Evolutionary conservation across 495 filamentous ascomycete genomes (phyloP).

Genomic region (Aspergillus haitiensis): DNA sequence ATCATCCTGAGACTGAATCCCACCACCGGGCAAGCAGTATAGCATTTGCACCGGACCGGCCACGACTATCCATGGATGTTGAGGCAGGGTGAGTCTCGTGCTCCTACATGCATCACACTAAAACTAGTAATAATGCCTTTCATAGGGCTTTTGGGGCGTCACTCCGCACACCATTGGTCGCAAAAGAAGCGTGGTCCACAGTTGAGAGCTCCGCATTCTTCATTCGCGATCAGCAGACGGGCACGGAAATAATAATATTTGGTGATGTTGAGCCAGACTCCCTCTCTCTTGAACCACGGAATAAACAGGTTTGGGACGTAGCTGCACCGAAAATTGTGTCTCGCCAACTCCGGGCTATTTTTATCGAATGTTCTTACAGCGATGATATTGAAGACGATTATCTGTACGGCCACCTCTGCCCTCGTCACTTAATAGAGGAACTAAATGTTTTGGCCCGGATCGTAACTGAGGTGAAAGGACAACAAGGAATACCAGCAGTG

Average conservation of each 20-base stretch:
- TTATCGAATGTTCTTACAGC: constrained; percentile 94
- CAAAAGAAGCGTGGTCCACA: constrained; percentile 36
- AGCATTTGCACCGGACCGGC: constrained; percentile 40
- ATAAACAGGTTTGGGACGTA: constrained; percentile 73
- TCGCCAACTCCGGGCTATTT: constrained; percentile 71
- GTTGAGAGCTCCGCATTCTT: constrained; percentile 91
- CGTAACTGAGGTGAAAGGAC: constrained; percentile 46
- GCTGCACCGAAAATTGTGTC: constrained; percentile 77
- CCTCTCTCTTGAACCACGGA: constrained; percentile 78
- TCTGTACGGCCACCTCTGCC: constrained; percentile 86
- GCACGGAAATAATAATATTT: constrained; percentile 83
- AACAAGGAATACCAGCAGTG: not conserved
- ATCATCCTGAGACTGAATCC: constrained; percentile 41
- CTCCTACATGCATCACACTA: not conserved
- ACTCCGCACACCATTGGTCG: constrained; percentile 17
- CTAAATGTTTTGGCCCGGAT: constrained; percentile 66
- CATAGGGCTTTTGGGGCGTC: constrained; percentile 33
- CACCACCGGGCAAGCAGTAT: constrained; percentile 60
- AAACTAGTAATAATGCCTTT: not conserved
- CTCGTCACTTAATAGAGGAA: constrained; percentile 76
- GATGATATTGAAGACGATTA: constrained; percentile 69
- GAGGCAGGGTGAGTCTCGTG: constrained; percentile 33
- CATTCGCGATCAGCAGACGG: constrained; percentile 67
- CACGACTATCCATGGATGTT: constrained; percentile 33
- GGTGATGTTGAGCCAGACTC: constrained; percentile 94